Evolutionary conservation across 176 grass and related monocot species (phyloP).

Genomic region (Cenchrus purpureus): DNA sequence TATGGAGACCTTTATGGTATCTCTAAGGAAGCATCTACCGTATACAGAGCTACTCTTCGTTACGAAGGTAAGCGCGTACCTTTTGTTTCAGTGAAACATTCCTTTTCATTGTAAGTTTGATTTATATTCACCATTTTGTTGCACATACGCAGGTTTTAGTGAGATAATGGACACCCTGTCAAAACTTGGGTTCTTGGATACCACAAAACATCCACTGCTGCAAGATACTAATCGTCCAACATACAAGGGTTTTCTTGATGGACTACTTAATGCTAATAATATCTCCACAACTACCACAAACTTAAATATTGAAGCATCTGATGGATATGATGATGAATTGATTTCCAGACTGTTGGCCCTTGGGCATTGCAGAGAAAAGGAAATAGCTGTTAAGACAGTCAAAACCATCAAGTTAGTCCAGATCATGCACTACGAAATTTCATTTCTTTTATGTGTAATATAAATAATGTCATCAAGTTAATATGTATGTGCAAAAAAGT

Average conservation of each 20-base stretch:
- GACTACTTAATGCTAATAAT: constrained; percentile 56
- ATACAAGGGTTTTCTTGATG: constrained; percentile 62
- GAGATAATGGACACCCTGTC: constrained; percentile 78
- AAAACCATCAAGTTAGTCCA: constrained; percentile 90
- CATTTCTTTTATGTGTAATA: not conserved
- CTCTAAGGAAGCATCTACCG: constrained; percentile 77
- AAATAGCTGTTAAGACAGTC: constrained; percentile 65
- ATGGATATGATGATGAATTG: constrained; percentile 64
- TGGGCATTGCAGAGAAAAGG: constrained; percentile 71
- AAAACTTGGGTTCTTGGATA: constrained; percentile 75
- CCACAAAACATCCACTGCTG: constrained; percentile 62
- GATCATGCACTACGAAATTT: constrained; percentile 20
- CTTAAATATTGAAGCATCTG: constrained; percentile 16
- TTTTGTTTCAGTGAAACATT: not conserved
- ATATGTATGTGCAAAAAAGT: not conserved
- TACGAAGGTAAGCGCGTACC: constrained; percentile 73
- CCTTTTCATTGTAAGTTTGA: not conserved
- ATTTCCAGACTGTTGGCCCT: constrained; percentile 58
- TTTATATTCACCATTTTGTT: constrained; percentile 30
- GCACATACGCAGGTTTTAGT: constrained; percentile 74
- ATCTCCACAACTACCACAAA: constrained; percentile 19
- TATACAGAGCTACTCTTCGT: constrained; percentile 93
- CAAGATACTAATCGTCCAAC: constrained; percentile 54
- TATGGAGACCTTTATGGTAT: constrained; percentile 94
- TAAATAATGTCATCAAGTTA: not conserved